phyloP scores from a whole-genome alignment of 345 rosid species.

The Ceriops zippeliana region DNA sequence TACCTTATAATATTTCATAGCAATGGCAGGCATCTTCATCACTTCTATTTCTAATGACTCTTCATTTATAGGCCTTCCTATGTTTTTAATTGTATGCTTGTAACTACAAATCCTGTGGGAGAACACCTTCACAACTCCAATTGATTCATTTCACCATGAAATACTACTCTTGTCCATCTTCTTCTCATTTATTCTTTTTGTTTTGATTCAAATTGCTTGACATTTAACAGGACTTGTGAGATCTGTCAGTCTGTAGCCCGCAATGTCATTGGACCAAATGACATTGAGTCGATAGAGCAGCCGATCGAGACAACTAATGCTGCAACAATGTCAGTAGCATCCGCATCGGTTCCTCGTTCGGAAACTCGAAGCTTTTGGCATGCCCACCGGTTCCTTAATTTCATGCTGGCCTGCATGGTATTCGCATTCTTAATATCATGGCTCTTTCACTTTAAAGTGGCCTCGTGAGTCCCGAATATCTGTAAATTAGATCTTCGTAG shows the following conservation, averaged over 20 bases:
- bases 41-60: not conserved
- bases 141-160: constrained; percentile 5
- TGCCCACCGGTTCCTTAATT: constrained; percentile 74
- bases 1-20: not conserved
- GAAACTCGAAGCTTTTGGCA: constrained; percentile 74
- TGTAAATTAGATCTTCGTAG: constrained; percentile 4
- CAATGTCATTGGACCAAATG: constrained; percentile 58
- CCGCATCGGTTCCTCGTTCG: constrained; percentile 29
- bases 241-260: constrained; percentile 71
- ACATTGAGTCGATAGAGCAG: constrained; percentile 36
- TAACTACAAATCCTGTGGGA: not conserved
- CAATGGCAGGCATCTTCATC: not conserved
- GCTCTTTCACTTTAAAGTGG: constrained; percentile 70
- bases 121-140: not conserved
- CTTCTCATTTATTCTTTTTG: not conserved
- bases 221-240: constrained; percentile 69
- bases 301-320: constrained; percentile 34
- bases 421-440: constrained; percentile 73
- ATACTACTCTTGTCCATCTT: not conserved
- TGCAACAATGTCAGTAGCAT: constrained; percentile 16
- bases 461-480: constrained; percentile 39
- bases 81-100: not conserved
- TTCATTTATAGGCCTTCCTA: not conserved
- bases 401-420: constrained; percentile 72
- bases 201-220: constrained; percentile 7